A percentile compares a stretch with the other conserved stretches of the same genome.
Evolutionary conservation across 2,329 filamentous ascomycete genomes (phyloP).

Genomic region (Hymenoscyphus infarciens): DNA sequence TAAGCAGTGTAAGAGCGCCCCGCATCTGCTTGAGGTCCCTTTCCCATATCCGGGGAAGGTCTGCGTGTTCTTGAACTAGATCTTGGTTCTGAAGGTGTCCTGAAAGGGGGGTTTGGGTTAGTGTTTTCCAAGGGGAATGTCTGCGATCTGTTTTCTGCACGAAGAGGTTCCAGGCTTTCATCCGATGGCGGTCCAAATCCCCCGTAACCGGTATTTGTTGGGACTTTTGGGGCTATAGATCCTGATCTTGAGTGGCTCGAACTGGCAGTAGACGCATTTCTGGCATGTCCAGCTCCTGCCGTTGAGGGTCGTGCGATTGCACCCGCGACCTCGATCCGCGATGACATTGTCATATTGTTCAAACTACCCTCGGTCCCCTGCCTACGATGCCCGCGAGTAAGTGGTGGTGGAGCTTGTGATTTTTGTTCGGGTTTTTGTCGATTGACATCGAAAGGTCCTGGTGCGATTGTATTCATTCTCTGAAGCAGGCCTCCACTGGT

Average conservation of each 20-base stretch:
- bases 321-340: slow-evolving; percentile 13
- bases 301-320: slow-evolving; percentile 24
- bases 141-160: slow-evolving; percentile 31
- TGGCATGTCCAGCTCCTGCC: slow-evolving; percentile 23
- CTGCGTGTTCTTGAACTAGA: slow-evolving; percentile 15
- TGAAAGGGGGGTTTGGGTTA: slow-evolving; percentile 19
- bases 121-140: slow-evolving; percentile 33
- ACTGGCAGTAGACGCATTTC: slow-evolving; percentile 25
- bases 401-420: slow-evolving; percentile 18
- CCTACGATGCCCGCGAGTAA: slow-evolving; percentile 29
- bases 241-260: slow-evolving; percentile 25
- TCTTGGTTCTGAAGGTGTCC: slow-evolving; percentile 27
- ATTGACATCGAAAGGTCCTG: slow-evolving; percentile 60
- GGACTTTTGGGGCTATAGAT: slow-evolving; percentile 18
- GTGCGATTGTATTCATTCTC: slow-evolving; percentile 62
- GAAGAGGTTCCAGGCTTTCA: slow-evolving; percentile 39
- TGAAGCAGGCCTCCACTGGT: slow-evolving; percentile 48
- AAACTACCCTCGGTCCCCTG: slow-evolving; percentile 24
- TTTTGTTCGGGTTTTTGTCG: slow-evolving; percentile 34
- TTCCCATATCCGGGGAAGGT: not conserved
- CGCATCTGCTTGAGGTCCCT: not conserved
- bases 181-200: slow-evolving; percentile 50
- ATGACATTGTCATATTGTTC: slow-evolving; percentile 17
- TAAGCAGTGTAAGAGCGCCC: slow-evolving; percentile 7
- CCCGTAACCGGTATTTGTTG: slow-evolving; percentile 52